Evolutionary conservation across 169 alveolate species (phyloP).

Genomic region (Babesia sp.): DNA sequence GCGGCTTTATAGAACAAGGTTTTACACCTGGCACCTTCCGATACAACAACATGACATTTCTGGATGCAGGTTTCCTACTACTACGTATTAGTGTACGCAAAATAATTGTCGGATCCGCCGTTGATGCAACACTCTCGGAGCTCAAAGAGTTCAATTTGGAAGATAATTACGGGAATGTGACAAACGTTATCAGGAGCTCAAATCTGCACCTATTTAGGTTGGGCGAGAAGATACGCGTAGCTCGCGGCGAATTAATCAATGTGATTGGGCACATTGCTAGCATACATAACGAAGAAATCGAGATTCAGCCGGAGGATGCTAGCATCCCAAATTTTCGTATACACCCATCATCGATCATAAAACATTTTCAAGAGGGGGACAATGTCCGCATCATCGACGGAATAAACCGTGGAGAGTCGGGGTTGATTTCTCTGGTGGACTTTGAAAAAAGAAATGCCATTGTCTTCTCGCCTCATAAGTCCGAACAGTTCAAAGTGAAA

Average conservation of each 20-base stretch:
- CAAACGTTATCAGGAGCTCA: slow-evolving; percentile 59
- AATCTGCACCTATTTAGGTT: slow-evolving; percentile 72
- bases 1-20: slow-evolving; percentile 84
- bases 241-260: slow-evolving; percentile 77
- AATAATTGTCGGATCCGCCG: slow-evolving; percentile 69
- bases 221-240: slow-evolving; percentile 80
- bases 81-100: slow-evolving; percentile 76
- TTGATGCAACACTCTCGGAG: slow-evolving; percentile 81
- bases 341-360: slow-evolving; percentile 67
- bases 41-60: slow-evolving; percentile 80
- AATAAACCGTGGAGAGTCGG: slow-evolving; percentile 80
- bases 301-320: slow-evolving; percentile 77
- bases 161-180: slow-evolving; percentile 55
- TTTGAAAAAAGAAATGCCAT: slow-evolving; percentile 71
- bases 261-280: slow-evolving; percentile 75
- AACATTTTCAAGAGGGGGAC: slow-evolving; percentile 82
- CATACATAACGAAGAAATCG: slow-evolving; percentile 70
- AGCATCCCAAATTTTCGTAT: slow-evolving; percentile 75
- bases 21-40: slow-evolving; percentile 82
- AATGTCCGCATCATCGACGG: slow-evolving; percentile 82
- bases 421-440: slow-evolving; percentile 75
- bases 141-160: slow-evolving; percentile 77
- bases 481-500: slow-evolving; percentile 69
- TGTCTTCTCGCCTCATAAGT: slow-evolving; percentile 75
- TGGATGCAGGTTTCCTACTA: slow-evolving; percentile 81